Evolutionary conservation across 2,329 filamentous ascomycete genomes (phyloP).

Genomic region (Arthroderma sp.): DNA sequence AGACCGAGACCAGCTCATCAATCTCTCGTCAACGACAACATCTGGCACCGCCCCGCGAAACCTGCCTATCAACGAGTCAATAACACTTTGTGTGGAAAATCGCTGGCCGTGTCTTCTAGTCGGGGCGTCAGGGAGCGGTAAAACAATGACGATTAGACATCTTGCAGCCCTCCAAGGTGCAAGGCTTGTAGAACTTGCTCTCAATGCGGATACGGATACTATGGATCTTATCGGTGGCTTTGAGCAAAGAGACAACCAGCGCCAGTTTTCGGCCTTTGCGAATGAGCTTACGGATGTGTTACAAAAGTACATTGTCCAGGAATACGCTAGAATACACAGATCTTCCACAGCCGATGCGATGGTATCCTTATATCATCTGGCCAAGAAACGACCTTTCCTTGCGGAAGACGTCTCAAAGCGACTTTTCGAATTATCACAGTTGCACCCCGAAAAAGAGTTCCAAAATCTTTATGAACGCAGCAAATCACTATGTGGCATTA

Average conservation of each 20-base stretch:
- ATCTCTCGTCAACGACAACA: conserved; percentile 21
- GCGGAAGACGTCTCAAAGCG: conserved; percentile 21
- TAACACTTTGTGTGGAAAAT: conserved; percentile 76
- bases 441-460: conserved; percentile 36
- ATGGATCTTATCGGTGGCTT: conserved; percentile 97
- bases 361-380: conserved; percentile 21
- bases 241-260: conserved; percentile 76
- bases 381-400: conserved; percentile 18
- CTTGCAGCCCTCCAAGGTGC: conserved; percentile 69
- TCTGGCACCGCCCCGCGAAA: conserved; percentile 25
- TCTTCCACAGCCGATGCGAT: conserved; percentile 14
- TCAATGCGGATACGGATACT: conserved; percentile 91
- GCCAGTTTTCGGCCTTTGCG: conserved; percentile 53
- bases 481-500: conserved; percentile 38
- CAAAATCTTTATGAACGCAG: conserved; percentile 37
- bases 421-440: conserved; percentile 24
- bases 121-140: conserved; percentile 73
- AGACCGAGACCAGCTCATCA: conserved; percentile 39
- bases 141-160: conserved; percentile 66
- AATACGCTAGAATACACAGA: conserved; percentile 16
- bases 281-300: conserved; percentile 41
- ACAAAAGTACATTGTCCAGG: conserved; percentile 27
- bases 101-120: conserved; percentile 82
- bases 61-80: conserved; percentile 65
- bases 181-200: conserved; percentile 64